Base-by-base conservation (phyloP, 805 yeast species). In the Debaryomyces hansenii region DNA sequence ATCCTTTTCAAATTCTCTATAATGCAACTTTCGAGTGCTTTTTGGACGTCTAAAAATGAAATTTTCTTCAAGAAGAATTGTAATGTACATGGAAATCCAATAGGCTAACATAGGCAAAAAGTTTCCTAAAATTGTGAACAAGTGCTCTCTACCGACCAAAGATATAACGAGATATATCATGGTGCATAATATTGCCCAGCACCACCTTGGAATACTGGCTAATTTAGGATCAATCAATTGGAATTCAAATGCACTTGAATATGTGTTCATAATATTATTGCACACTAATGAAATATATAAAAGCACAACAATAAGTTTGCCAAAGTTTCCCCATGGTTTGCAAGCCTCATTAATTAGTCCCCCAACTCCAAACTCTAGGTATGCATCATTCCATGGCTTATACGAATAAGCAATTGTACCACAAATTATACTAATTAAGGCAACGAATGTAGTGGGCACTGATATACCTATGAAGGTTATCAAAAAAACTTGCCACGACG, bases 101-200 rank as follows among this genome's bases (percentile, higher is more conserved):
- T 69, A 69, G 5, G 71, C 74, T 11, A 69, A 59, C 74, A 69
- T 69, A 5, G 74, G 74, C 46, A 69, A 58, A 53, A 69, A 69
- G 45, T 69, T 69, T 18, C 69, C 62, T 53, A 69, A 54, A 41
- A 69, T 67, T 7, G 65, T 50, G 34, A 70, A 62, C 14, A 67
- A 62, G 41, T 62, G 58, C 51, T 65, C 54, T 31, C 66, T 57
- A 6, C 74, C 74, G 4, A 59, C 65, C 21, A 69, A 44, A 5
- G 74, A 64, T 35, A 66, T 53, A 3, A 60, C 65, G 51, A 69
- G 56, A 53, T 63, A 62, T 9, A 70, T 48, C 2, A 57, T 66
- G 0, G 74, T 70, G 32, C 66, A 45, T 10, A 62, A 42, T 7
- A 66, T 44, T 10, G 74, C 67, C 70, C 71, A 70, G 16, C 59